These are phyloP conservation scores for Trichophyton verrucosum DNA, from an alignment of 2,329 filamentous ascomycete genomes.

Conservation along the genomic window DNA sequence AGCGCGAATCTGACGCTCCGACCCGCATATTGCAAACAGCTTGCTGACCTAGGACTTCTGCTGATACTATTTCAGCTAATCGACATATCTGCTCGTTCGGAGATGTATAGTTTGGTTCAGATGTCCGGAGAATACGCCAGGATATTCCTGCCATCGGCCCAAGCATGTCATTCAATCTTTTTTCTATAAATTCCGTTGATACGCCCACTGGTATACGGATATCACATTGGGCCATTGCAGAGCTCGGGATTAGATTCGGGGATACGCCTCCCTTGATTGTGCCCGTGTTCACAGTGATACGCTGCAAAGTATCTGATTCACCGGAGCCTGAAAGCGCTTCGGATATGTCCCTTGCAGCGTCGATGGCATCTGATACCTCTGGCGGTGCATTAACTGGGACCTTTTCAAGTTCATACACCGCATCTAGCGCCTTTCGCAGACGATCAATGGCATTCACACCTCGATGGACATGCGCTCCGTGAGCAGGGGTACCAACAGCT, in stretches of 20 bases:
- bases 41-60: slow-evolving; percentile 2
- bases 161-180: slow-evolving; percentile 3
- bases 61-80: slow-evolving; percentile 4
- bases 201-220: slow-evolving; percentile 10
- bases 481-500: slow-evolving; percentile 8
- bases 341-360: slow-evolving; percentile 4
- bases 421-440: slow-evolving; percentile 10
- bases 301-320: slow-evolving; percentile 7
- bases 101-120: slow-evolving; percentile 10
- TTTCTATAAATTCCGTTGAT: slow-evolving; percentile 1
- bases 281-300: slow-evolving; percentile 10
- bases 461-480: slow-evolving; percentile 10
- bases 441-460: slow-evolving; percentile 10
- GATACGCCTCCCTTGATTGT: slow-evolving; percentile 10
- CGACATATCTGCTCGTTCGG: slow-evolving; percentile 8
- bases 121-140: slow-evolving; percentile 7
- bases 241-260: slow-evolving; percentile 9
- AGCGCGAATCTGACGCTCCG: slow-evolving; percentile 9
- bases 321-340: slow-evolving; percentile 7
- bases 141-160: slow-evolving; percentile 8
- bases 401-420: slow-evolving; percentile 7
- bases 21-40: slow-evolving; percentile 9
- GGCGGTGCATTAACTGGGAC: slow-evolving; percentile 2
- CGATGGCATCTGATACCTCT: slow-evolving; percentile 7
- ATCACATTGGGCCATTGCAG: slow-evolving; percentile 9